phyloP scores from a whole-genome alignment of 2,329 filamentous ascomycete genomes.

The Iodosphaeria phyllophila region DNA sequence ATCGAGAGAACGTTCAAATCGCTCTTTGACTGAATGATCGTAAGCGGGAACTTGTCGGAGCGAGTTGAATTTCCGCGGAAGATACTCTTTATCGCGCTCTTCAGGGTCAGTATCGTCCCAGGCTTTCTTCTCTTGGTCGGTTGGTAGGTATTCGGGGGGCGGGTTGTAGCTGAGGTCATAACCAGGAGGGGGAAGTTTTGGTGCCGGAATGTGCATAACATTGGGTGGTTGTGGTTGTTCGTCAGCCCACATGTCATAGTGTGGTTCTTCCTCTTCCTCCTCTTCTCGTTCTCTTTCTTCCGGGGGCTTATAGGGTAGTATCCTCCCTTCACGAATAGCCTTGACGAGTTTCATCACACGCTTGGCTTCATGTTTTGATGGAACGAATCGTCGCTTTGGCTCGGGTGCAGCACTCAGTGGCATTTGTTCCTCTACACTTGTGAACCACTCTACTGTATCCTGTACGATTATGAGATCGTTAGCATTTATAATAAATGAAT shows the following conservation, averaged over 20 bases:
- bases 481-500: too few species aligned
- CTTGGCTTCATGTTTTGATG: constrained; percentile 93
- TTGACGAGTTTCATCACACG: constrained; percentile 93
- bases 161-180: constrained; percentile 97
- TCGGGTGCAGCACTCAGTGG: constrained; percentile 87
- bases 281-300: constrained; percentile 49
- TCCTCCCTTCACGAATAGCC: constrained; percentile 85
- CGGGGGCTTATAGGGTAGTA: constrained; percentile 71
- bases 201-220: constrained; percentile 85
- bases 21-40: constrained; percentile 77
- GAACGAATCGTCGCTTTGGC: constrained; percentile 86
- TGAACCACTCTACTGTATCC: constrained; percentile 89
- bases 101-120: constrained; percentile 83
- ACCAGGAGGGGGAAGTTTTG: constrained; percentile 80
- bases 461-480: constrained; percentile 15
- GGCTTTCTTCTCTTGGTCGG: constrained; percentile 60
- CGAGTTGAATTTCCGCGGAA: constrained; percentile 67
- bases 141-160: constrained; percentile 81
- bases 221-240: constrained; percentile 70
- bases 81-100: constrained; percentile 74
- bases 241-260: constrained; percentile 90
- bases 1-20: constrained; percentile 89
- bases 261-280: constrained; percentile 49
- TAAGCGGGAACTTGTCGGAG: constrained; percentile 87
- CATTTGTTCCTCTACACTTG: constrained; percentile 79